Conservation (phyloP, 345 rosid genomes). For the Populus tremula region DNA sequence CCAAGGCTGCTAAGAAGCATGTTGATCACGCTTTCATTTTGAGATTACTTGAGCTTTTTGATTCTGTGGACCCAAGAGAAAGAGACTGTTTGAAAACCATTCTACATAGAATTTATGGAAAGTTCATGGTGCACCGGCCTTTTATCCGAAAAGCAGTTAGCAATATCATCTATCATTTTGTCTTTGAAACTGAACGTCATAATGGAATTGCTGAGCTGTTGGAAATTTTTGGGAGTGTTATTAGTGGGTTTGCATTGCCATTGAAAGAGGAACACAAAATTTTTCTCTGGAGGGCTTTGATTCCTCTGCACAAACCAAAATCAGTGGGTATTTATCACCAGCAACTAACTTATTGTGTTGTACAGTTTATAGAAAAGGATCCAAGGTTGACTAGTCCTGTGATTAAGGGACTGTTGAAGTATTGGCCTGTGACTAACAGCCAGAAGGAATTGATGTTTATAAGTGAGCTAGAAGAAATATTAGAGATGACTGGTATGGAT, state of each 20-base stretch:
- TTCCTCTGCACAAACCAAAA: constrained; percentile 79
- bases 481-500: constrained; percentile 54
- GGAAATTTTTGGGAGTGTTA: constrained; percentile 78
- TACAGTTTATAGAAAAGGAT: constrained; percentile 73
- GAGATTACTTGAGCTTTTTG: constrained; percentile 69
- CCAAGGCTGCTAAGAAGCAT: constrained; percentile 64
- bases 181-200: constrained; percentile 67
- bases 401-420: constrained; percentile 64
- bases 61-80: constrained; percentile 79
- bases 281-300: constrained; percentile 56
- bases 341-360: constrained; percentile 64
- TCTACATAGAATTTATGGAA: constrained; percentile 66
- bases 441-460: constrained; percentile 85
- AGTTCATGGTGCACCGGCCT: constrained; percentile 74
- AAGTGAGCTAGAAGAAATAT: constrained; percentile 77
- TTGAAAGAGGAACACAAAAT: constrained; percentile 71
- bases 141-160: constrained; percentile 64
- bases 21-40: constrained; percentile 58
- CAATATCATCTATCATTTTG: constrained; percentile 66
- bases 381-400: constrained; percentile 52
- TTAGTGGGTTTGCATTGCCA: constrained; percentile 77
- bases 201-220: constrained; percentile 72
- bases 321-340: constrained; percentile 70
- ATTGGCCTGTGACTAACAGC: constrained; percentile 80
- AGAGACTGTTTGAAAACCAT: constrained; percentile 75